Conservation (phyloP, 1,284 basidiomycete species). For the Malassezia furfur region DNA sequence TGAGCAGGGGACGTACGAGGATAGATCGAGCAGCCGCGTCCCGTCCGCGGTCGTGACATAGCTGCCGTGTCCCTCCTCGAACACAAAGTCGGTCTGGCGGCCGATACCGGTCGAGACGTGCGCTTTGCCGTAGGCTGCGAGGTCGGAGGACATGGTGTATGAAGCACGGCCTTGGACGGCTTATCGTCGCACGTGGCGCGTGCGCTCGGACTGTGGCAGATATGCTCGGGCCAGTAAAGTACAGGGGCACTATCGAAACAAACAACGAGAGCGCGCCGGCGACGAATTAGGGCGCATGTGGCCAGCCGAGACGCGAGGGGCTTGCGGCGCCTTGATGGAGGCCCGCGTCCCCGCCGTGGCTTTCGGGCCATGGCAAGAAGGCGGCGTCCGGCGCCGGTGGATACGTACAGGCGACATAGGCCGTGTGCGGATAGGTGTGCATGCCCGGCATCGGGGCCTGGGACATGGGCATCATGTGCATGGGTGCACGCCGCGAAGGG, state of each 20-base stretch:
- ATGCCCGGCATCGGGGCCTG: background rate
- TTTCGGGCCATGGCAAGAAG: background rate
- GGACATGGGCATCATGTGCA: background rate
- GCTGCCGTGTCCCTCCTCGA: slow-evolving; percentile 32
- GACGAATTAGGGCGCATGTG: background rate
- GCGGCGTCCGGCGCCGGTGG: background rate
- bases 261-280: background rate
- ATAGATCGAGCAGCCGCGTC: slow-evolving; percentile 41
- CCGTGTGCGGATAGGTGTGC: background rate
- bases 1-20: slow-evolving; percentile 16
- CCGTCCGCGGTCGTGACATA: slow-evolving; percentile 36
- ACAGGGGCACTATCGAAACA: background rate
- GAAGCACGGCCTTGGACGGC: background rate
- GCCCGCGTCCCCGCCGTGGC: background rate
- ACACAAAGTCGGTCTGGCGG: slow-evolving; percentile 35
- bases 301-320: background rate
- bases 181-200: no score
- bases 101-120: slow-evolving; percentile 44
- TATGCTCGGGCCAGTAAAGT: slow-evolving; percentile 1
- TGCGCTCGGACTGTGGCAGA: no score
- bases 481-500: background rate
- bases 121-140: slow-evolving; percentile 23
- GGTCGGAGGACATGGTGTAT: background rate
- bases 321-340: background rate
- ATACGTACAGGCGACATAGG: background rate